Percentiles rank a stretch among this genome's conserved stretches.
phyloP scores from a whole-genome alignment of 1,284 basidiomycete genomes.

The Leccinum pachyderme region DNA sequence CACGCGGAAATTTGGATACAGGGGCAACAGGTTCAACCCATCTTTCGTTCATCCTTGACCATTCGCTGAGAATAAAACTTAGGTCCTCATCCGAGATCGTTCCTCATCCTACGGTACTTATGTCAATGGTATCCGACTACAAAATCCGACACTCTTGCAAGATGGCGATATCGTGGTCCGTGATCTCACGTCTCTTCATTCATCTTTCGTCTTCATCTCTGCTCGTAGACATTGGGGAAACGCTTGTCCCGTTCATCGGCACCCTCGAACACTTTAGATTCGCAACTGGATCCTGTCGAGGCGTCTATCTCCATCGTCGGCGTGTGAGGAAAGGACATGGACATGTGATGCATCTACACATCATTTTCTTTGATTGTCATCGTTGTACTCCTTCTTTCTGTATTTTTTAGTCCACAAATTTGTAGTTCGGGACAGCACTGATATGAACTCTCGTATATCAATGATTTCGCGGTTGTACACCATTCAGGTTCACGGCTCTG shows the following conservation, averaged over 20 bases:
- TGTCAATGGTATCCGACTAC: conserved; percentile 41
- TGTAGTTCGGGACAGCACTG: background rate
- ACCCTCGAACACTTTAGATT: conserved; percentile 37
- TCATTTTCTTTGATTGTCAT: background rate
- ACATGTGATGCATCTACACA: background rate
- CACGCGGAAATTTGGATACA: conserved; percentile 46
- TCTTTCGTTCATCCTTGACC: background rate
- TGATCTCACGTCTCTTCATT: conserved; percentile 2
- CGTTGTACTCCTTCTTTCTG: conserved; percentile 1
- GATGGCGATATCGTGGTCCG: conserved; percentile 44
- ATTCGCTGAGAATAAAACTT: conserved; percentile 9
- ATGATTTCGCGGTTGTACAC: background rate
- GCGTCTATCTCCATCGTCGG: conserved; percentile 38
- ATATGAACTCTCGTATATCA: background rate
- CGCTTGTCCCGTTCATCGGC: conserved; percentile 37
- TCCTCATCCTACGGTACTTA: conserved; percentile 44
- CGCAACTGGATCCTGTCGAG: conserved; percentile 43
- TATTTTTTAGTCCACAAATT: conserved; percentile 2
- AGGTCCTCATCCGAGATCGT: conserved; percentile 46
- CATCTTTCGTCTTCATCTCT: conserved; percentile 1
- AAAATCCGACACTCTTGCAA: conserved; percentile 35
- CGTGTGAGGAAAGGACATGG: conserved; percentile 13
- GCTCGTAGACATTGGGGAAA: conserved; percentile 38
- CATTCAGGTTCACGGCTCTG: background rate
- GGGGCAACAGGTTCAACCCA: conserved; percentile 37